Base-by-base conservation (phyloP, 78 protist species). In the Tieghemostelium lacteum region DNA sequence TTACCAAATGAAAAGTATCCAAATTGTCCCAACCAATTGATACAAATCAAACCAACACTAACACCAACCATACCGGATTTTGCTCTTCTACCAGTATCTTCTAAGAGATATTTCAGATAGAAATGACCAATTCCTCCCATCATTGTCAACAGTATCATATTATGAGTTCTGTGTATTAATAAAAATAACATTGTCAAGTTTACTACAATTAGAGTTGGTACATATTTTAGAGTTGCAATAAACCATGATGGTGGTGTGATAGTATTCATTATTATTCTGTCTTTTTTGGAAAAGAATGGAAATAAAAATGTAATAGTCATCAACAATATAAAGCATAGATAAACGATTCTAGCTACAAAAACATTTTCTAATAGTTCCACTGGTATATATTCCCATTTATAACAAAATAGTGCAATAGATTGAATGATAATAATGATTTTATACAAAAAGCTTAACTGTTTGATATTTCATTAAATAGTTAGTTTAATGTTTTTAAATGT, bases 1-100 rank as follows among this genome's bases (percentile, higher is more conserved):
- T 94, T 94, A 20, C 96, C 96, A 28, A 88, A 77, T 63, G 76
- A 71, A 57, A 87, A 94, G 49, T 86, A 94, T 16, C 94, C 94
- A 55, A 71, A 74, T 24, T 72, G 60, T n/a, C 95, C 92, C 3
- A 77, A 54, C 95, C 96, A 91, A 49, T 71, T 71, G 5, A 83
- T 24, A 69, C 80, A 66, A 2, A 83, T 22, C 29, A 83, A 33
- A 40, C 91, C 91, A 29, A 83, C 91, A 42, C 74, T 54, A 42
- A 83, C 91, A 69, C 91, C 91, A 28, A 57, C 54, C 80, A 83
- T 70, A 20, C 91, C 91, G 58, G 73, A 58, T 36, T 70, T 83
- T 7, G 91, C 67, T 24, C 91, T 33, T 60, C 78, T 50, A 19
- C 91, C 91, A 42, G 91, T 83, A 31, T 83, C 91, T 22, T 83